Base-by-base conservation (phyloP, 2,329 filamentous ascomycete species). In the Fusarium vanettenii region DNA sequence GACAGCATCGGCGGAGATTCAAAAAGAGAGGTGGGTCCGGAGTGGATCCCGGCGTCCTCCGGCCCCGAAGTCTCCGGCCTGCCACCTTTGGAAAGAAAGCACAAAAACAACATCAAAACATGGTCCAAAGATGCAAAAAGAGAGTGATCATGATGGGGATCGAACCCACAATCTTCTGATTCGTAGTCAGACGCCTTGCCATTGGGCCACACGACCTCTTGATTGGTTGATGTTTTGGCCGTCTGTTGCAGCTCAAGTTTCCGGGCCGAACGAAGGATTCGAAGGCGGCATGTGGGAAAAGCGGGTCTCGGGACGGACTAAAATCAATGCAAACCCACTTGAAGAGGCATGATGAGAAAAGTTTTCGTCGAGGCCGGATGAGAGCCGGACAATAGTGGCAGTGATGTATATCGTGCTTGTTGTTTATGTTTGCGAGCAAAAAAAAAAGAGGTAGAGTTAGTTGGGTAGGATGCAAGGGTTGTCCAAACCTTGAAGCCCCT, bases 111-210 rank as follows among this genome's bases (percentile, higher is more conserved):
- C 16, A 29, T 11, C 25, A 52, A 31, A 52, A 29, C 25, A 52
- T 5, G 5, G 5, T 29, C 48, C 10, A 20, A 31, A 52, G 6
- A 1, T 3, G 25, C 48, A 52, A 52, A 52, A 52, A 52, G 27
- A 52, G 2, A 31, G 10, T 52, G 48, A 52, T 52, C 48, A 52
- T 52, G 48, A 52, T 52, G 48, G 52, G 52, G 52, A 65, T 77
- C 73, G 75, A 77, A 77, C 75, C 75, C 70, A 72, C 68, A 70
- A 77, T 77, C 75, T 77, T 70, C 75, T 77, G 75, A 76, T 77
- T 78, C 76, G 76, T 76, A 76, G 76, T 75, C 74, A 78, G 76
- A 76, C 74, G 74, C 76, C 74, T 74, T 76, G 74, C 76, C 75
- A 77, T 77, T 77, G 69, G 72, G 72, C 72, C 72, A 74, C 72